A percentile compares a stretch with the other conserved stretches of the same genome.
Conservation (phyloP, 179 eudicot genomes). For the Sideroxylon spinosum region DNA sequence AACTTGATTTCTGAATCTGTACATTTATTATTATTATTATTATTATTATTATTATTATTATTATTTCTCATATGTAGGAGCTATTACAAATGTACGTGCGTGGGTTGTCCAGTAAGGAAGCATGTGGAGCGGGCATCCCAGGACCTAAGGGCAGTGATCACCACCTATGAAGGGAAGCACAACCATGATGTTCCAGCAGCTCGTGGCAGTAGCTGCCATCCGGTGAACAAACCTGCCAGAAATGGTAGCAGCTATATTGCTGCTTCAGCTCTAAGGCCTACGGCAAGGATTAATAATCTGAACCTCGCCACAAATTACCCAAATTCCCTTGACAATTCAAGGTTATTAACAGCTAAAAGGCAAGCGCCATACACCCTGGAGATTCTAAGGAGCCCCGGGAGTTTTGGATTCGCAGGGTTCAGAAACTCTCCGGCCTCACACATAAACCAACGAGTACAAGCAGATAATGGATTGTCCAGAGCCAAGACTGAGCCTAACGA, state of each 20-base stretch:
- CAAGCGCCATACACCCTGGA: conserved; percentile 53
- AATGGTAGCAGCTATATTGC: conserved; percentile 15
- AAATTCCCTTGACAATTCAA: conserved; percentile 15
- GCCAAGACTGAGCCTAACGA: conserved; percentile 72
- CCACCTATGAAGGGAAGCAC: conserved; percentile 91
- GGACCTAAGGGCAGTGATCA: conserved; percentile 70
- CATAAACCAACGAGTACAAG: conserved; percentile 17
- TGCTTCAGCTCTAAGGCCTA: conserved; percentile 51
- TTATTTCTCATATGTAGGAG: conserved; percentile 38
- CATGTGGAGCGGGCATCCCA: conserved; percentile 87
- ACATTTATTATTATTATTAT: too few relatives aligned
- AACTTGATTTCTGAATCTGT: neutral
- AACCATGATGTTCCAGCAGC: conserved; percentile 86
- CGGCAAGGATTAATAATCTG: conserved; percentile 31
- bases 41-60: too few relatives aligned
- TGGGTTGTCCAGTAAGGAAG: conserved; percentile 77
- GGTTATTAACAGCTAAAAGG: conserved; percentile 8
- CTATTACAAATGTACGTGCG: conserved; percentile 75
- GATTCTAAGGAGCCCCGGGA: conserved; percentile 44
- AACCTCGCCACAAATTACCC: conserved; percentile 23
- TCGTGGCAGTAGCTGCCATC: conserved; percentile 61
- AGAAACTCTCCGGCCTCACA: conserved; percentile 30
- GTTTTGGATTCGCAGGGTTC: conserved; percentile 43
- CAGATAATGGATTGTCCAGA: conserved; percentile 7
- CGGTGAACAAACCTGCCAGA: conserved; percentile 15